These are phyloP conservation scores for Sequoia sempervirens DNA, from an alignment of 75 land plant genomes.

Conservation along the genomic window DNA sequence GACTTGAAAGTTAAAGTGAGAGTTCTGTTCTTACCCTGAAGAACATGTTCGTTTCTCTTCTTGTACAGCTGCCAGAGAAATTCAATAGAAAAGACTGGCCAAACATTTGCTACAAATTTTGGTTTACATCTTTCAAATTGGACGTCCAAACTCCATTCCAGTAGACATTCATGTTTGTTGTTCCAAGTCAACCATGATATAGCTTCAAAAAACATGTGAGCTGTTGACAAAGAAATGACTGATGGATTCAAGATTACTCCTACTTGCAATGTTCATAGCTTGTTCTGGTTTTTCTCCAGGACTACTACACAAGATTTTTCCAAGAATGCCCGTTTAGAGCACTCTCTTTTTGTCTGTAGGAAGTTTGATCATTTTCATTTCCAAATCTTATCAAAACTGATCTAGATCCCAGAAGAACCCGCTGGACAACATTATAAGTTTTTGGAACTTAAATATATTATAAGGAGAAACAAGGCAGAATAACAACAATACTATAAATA, in stretches of 20 bases:
- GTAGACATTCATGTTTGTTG: background rate
- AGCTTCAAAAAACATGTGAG: background rate
- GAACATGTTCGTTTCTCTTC: background rate
- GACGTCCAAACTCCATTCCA: background rate
- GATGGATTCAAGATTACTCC: background rate
- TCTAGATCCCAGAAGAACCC: background rate
- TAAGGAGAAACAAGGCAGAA: no score
- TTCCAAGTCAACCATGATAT: background rate
- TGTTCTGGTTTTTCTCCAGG: background rate
- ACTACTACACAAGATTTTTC: background rate
- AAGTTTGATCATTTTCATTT: background rate
- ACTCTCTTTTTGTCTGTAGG: background rate
- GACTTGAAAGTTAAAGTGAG: background rate
- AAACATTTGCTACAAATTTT: background rate
- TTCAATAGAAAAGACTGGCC: background rate
- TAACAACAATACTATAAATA: no score
- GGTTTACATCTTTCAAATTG: background rate
- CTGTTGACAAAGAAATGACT: background rate
- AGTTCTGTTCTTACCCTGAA: background rate
- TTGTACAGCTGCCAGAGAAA: background rate
- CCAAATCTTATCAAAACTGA: background rate
- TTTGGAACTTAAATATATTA: background rate
- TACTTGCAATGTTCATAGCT: background rate
- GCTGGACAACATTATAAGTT: background rate
- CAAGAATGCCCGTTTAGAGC: background rate